Evolutionary conservation across 805 yeast species (phyloP).

Genomic region (Metschnikowia baotianmanensis): DNA sequence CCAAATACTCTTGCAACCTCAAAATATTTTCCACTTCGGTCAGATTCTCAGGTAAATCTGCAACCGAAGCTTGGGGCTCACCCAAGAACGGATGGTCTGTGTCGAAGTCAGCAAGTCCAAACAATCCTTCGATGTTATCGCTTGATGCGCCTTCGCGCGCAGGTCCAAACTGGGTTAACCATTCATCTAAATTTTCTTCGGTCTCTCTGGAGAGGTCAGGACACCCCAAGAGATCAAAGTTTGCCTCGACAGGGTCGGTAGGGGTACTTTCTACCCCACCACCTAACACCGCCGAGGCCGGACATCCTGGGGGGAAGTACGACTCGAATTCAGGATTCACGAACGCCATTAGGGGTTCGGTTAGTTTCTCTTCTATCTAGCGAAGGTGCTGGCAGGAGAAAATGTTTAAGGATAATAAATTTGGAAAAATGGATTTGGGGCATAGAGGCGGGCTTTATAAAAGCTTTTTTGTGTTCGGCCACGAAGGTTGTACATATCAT

Average conservation of each 20-base stretch:
- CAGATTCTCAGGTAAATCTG: neutral
- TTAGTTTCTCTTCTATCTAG: neutral
- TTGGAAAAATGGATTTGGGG: neutral
- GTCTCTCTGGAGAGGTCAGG: neutral
- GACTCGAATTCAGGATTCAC: neutral
- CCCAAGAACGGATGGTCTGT: neutral
- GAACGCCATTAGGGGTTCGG: neutral
- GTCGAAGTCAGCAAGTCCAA: neutral
- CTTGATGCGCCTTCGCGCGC: neutral
- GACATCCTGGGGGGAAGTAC: neutral
- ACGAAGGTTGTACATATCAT: no score
- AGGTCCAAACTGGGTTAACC: neutral
- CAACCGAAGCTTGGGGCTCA: neutral
- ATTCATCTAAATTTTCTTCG: neutral
- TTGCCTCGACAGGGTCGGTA: neutral
- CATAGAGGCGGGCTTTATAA: no score
- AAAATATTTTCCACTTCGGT: neutral
- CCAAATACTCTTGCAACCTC: neutral
- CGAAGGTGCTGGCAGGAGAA: no score
- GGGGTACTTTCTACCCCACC: neutral
- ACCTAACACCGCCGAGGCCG: neutral
- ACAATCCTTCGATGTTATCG: neutral
- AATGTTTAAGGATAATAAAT: neutral
- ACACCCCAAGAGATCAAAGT: neutral
- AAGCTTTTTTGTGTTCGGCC: no score